Evolutionary conservation across 768 basidiomycete genomes (phyloP).

Genomic region (Agrocybe pediades): DNA sequence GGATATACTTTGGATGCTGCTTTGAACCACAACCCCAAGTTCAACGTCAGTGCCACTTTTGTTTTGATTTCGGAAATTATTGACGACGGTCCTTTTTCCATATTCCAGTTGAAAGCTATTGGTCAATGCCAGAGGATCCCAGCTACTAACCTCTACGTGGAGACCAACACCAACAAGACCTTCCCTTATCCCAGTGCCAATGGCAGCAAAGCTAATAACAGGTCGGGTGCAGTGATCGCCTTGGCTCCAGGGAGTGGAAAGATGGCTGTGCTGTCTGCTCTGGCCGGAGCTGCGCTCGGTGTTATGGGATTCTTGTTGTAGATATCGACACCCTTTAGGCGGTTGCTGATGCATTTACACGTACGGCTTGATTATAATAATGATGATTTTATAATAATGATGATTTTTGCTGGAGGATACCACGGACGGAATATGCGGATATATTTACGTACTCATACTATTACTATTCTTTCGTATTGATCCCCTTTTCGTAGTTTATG

Average conservation of each 20-base stretch:
- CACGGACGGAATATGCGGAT: too few species aligned
- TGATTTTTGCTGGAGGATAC: too few species aligned
- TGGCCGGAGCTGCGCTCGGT: neutral
- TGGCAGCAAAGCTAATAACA: neutral
- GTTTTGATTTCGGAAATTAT: neutral
- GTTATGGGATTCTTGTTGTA: slow-evolving; percentile 4
- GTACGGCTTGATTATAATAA: too few species aligned
- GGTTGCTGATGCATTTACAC: too few species aligned
- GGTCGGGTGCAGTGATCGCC: neutral
- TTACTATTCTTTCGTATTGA: too few species aligned
- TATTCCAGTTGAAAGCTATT: slow-evolving; percentile 65
- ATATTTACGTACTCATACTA: too few species aligned
- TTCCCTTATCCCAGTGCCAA: neutral
- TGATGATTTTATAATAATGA: too few species aligned
- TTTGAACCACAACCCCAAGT: slow-evolving; percentile 59
- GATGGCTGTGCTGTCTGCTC: neutral
- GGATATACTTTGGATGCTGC: slow-evolving; percentile 86
- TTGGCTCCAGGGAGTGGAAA: neutral
- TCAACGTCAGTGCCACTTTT: slow-evolving; percentile 25
- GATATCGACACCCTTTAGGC: too few species aligned
- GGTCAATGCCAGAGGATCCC: slow-evolving; percentile 73
- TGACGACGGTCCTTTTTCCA: neutral
- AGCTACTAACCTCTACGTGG: slow-evolving; percentile 23
- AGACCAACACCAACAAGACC: neutral
- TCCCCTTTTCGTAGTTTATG: too few species aligned